Conservation (phyloP, 257 asterid genomes). For the Apocynum venetum region DNA sequence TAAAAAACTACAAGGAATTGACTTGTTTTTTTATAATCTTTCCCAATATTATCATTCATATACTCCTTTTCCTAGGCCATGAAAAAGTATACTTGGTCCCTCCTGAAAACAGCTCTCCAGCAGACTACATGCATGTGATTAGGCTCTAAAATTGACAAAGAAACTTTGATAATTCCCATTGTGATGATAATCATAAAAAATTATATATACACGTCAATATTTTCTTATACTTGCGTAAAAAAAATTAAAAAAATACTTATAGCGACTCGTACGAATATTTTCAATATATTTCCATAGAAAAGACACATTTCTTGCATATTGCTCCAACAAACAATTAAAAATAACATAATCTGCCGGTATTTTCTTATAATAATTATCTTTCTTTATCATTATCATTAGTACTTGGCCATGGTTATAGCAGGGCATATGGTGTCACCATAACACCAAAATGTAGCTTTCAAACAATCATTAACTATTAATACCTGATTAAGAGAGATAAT, state of each 20-base stretch:
- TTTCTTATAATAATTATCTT: too few species aligned
- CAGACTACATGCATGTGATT: slow-evolving; percentile 5
- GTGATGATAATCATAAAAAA: neutral
- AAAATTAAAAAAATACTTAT: too few species aligned
- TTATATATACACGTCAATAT: neutral
- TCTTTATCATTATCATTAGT: too few species aligned
- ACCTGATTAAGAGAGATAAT: slow-evolving; percentile 3
- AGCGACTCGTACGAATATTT: too few species aligned
- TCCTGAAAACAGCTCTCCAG: neutral
- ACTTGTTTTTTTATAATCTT: neutral
- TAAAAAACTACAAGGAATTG: neutral
- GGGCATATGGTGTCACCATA: too few species aligned
- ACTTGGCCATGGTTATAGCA: too few species aligned
- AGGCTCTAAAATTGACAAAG: slow-evolving; percentile 6
- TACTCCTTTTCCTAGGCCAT: slow-evolving; percentile 1
- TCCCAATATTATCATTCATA: neutral
- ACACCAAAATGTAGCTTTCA: neutral
- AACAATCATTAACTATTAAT: slow-evolving; percentile 10
- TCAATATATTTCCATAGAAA: too few species aligned
- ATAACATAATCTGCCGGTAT: too few species aligned
- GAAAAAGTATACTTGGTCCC: neutral
- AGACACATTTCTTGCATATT: too few species aligned
- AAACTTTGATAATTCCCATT: neutral
- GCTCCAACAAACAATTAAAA: too few species aligned
- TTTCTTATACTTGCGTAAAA: too few species aligned